Percentiles rank a stretch among this genome's conserved stretches.
Evolutionary conservation across 1,284 basidiomycete species (phyloP).

Genomic region (Naganishia liquefaciens): DNA sequence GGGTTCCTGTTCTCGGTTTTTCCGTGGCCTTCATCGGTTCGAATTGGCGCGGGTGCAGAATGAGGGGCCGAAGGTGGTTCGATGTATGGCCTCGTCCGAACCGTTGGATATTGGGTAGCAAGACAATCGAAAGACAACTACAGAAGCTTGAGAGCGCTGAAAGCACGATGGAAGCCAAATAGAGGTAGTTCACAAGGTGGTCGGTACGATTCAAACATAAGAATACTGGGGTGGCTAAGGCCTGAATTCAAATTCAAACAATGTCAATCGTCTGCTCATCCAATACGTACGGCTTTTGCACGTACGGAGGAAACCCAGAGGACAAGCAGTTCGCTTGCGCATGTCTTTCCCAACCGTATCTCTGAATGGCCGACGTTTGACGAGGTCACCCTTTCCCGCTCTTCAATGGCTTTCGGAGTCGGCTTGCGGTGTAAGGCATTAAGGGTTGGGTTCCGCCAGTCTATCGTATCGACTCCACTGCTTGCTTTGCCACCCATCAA

Average conservation of each 20-base stretch:
- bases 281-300: not conserved
- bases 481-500: slow-evolving; percentile 16
- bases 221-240: slow-evolving; percentile 16
- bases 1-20: not conserved
- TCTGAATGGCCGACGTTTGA: not conserved
- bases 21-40: not conserved
- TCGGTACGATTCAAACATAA: not conserved
- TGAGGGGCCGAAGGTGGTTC: not conserved
- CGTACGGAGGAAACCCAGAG: slow-evolving; percentile 22
- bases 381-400: not conserved
- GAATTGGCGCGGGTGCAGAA: not conserved
- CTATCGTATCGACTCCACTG: not conserved
- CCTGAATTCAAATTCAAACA: slow-evolving; percentile 1
- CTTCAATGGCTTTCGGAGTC: not conserved
- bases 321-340: not conserved
- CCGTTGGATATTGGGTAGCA: too few relatives aligned
- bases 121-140: not conserved
- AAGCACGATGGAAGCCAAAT: slow-evolving; percentile 20
- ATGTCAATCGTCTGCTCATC: too few relatives aligned
- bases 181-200: not conserved
- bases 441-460: not conserved
- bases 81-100: not conserved
- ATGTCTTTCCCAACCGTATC: not conserved
- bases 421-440: not conserved
- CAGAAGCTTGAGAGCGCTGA: slow-evolving; percentile 8